phyloP scores from a whole-genome alignment of 78 protist species.

The Dictyostelium purpureum region DNA sequence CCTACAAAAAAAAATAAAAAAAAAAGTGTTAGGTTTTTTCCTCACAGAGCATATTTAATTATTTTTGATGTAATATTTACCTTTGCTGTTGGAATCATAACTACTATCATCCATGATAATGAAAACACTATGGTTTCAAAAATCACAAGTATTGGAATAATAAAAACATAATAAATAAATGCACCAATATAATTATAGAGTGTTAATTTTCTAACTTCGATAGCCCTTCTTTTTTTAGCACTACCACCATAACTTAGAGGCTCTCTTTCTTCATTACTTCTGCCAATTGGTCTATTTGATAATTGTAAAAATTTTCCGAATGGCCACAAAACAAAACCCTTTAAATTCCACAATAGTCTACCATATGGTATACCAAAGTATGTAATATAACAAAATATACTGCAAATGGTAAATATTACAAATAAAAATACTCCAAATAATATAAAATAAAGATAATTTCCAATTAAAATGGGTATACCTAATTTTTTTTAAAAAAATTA shows the following conservation, averaged over 20 bases:
- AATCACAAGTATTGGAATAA: conserved; percentile 27
- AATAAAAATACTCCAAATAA: conserved; percentile 25
- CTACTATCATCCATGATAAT: conserved; percentile 79
- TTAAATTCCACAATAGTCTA: conserved; percentile 50
- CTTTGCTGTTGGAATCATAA: conserved; percentile 85
- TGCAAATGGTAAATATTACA: neutral
- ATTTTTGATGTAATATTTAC: neutral
- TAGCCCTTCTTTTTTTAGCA: neutral
- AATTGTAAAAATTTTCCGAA: conserved; percentile 70
- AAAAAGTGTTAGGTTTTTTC: too few species aligned
- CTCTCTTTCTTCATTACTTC: conserved; percentile 13
- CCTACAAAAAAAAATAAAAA: neutral
- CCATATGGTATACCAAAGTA: conserved; percentile 71
- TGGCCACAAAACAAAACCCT: conserved; percentile 79
- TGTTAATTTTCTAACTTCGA: neutral
- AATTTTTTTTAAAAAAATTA: neutral
- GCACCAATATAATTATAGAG: conserved; percentile 30
- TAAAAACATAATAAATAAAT: conserved; percentile 28
- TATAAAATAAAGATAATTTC: conserved; percentile 48
- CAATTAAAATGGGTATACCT: conserved; percentile 33
- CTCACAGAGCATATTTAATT: too few species aligned
- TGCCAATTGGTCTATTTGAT: neutral
- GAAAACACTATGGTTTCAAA: conserved; percentile 43
- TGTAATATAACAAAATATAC: conserved; percentile 15
- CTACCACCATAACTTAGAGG: neutral